Evolutionary conservation across 2,329 filamentous ascomycete genomes (phyloP).

Genomic region (Pseudopithomyces chartarum): DNA sequence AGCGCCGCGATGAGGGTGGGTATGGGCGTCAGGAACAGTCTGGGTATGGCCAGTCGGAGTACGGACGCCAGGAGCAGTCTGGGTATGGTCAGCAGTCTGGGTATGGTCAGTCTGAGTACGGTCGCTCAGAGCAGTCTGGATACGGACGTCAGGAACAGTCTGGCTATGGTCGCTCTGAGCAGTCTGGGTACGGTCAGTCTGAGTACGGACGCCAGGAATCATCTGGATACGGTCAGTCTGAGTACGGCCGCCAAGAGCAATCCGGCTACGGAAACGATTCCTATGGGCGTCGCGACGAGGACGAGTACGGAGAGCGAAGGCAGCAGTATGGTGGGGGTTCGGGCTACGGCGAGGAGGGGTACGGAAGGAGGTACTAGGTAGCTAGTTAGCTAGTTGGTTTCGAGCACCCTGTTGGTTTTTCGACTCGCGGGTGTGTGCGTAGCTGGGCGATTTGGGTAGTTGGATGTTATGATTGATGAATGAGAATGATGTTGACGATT

Average conservation of each 20-base stretch:
- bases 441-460: too few species aligned
- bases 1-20: slow-evolving; percentile 11
- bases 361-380: slow-evolving; percentile 24
- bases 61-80: slow-evolving; percentile 12
- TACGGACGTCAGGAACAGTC: slow-evolving; percentile 1
- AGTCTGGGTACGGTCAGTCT: slow-evolving; percentile 13
- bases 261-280: slow-evolving; percentile 12
- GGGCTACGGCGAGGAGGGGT: slow-evolving; percentile 24
- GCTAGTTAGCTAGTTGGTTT: background rate
- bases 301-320: slow-evolving; percentile 19
- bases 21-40: background rate
- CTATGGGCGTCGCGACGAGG: slow-evolving; percentile 12
- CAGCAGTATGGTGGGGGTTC: slow-evolving; percentile 21
- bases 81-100: slow-evolving; percentile 14
- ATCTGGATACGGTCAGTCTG: slow-evolving; percentile 13
- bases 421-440: too few species aligned
- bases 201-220: slow-evolving; percentile 16
- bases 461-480: too few species aligned
- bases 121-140: slow-evolving; percentile 13
- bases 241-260: slow-evolving; percentile 13
- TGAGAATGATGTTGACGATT: too few species aligned
- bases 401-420: background rate
- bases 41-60: background rate
- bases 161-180: slow-evolving; percentile 10
- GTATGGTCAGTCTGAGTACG: background rate